Evolutionary conservation across 2,329 filamentous ascomycete genomes (phyloP).

Genomic region (Colletotrichum truncatum): DNA sequence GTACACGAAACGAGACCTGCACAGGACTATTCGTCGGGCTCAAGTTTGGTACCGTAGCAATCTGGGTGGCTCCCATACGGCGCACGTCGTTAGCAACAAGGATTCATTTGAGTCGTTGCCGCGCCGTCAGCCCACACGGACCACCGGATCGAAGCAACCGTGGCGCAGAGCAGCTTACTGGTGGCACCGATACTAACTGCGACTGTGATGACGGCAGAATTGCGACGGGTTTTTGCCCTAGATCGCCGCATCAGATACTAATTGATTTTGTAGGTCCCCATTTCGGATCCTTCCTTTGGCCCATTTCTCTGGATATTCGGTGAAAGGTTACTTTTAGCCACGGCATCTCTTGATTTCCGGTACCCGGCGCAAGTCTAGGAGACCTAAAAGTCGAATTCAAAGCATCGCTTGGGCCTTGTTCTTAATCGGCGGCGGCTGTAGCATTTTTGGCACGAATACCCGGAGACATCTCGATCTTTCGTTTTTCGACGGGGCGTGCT

Average conservation of each 20-base stretch:
- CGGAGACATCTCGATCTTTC: constrained; percentile 25
- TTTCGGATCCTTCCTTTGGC: constrained; percentile 29
- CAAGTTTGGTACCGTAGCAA: too few relatives aligned
- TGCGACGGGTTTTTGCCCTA: neutral
- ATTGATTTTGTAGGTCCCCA: constrained; percentile 10
- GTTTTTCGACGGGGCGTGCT: constrained; percentile 46
- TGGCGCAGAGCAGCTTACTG: too few relatives aligned
- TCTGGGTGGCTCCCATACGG: too few relatives aligned
- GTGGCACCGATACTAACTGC: too few relatives aligned
- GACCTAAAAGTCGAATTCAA: constrained; percentile 31
- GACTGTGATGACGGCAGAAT: too few relatives aligned
- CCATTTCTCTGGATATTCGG: constrained; percentile 41
- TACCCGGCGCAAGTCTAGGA: constrained; percentile 29
- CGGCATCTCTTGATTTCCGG: constrained; percentile 25
- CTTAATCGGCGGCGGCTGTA: constrained; percentile 29
- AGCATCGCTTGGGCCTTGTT: constrained; percentile 31
- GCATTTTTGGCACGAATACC: constrained; percentile 29
- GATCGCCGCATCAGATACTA: neutral
- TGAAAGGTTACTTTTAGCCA: constrained; percentile 38
- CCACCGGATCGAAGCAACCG: too few relatives aligned
- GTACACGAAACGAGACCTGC: too few relatives aligned
- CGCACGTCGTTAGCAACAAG: too few relatives aligned
- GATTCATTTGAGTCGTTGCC: too few relatives aligned
- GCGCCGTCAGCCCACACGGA: too few relatives aligned
- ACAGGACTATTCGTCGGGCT: too few relatives aligned